Percentiles rank a stretch among this genome's conserved stretches.
These are phyloP conservation scores for Phytophthora idaei DNA, from an alignment of 352 stramenopile species.

Conservation along the genomic window DNA sequence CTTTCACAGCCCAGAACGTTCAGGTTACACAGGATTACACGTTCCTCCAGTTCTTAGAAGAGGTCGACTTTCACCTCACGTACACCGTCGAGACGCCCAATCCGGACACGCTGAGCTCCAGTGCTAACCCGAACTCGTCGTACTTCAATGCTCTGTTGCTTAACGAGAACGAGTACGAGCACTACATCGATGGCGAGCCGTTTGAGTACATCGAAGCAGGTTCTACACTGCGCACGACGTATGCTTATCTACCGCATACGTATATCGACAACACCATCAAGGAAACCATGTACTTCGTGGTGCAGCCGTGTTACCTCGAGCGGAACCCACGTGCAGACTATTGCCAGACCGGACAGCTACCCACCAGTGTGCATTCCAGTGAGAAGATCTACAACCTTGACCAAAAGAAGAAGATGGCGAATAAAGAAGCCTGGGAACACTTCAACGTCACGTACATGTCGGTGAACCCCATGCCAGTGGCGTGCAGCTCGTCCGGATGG, in stretches of 20 bases:
- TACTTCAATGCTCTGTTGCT: conserved; percentile 66
- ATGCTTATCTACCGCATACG: conserved; percentile 50
- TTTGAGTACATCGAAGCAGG: conserved; percentile 48
- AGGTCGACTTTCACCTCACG: conserved; percentile 61
- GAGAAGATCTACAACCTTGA: conserved; percentile 57
- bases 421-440: conserved; percentile 16
- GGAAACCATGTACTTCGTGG: conserved; percentile 65
- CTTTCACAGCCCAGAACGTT: conserved; percentile 58
- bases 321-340: conserved; percentile 43
- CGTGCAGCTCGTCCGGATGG: conserved; percentile 53
- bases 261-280: conserved; percentile 54
- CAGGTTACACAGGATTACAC: conserved; percentile 58
- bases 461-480: conserved; percentile 69
- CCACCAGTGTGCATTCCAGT: conserved; percentile 42
- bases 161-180: conserved; percentile 55
- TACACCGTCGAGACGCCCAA: conserved; percentile 53
- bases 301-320: conserved; percentile 55
- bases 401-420: conserved; percentile 35
- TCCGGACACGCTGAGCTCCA: conserved; percentile 3
- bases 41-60: conserved; percentile 64
- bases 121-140: conserved; percentile 21
- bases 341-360: conserved; percentile 42
- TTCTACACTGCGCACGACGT: conserved; percentile 50
- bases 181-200: conserved; percentile 50
- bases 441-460: conserved; percentile 46